phyloP scores from a whole-genome alignment of 305 asterid species.

The Fraxinus greggii region DNA sequence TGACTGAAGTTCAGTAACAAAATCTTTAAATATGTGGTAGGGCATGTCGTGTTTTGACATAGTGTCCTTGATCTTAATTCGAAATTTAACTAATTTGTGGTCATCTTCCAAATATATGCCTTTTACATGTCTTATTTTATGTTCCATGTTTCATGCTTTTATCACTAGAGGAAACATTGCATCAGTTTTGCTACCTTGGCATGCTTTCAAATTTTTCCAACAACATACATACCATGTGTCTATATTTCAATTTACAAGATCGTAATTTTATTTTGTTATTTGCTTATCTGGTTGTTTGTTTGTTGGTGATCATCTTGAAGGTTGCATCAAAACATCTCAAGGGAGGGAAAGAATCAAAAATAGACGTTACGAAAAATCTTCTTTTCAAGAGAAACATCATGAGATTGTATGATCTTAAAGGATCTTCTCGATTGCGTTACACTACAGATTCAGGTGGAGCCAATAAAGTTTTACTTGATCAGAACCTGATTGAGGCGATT shows the following conservation, averaged over 20 bases:
- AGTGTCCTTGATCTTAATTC: background rate
- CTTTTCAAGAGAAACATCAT: constrained; percentile 65
- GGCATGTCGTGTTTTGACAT: background rate
- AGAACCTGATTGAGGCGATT: constrained; percentile 79
- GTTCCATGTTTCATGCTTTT: background rate
- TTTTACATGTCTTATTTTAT: background rate
- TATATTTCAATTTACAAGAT: background rate
- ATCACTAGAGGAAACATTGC: background rate
- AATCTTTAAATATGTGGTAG: background rate
- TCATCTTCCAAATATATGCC: background rate
- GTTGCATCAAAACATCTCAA: constrained; percentile 66
- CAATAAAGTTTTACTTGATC: constrained; percentile 88
- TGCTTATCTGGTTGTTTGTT: constrained; percentile 16
- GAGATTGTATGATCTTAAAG: constrained; percentile 80
- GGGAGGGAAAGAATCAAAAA: constrained; percentile 76
- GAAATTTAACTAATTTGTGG: background rate
- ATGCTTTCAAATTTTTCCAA: background rate
- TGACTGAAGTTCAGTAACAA: background rate
- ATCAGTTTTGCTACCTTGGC: background rate
- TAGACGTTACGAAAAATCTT: constrained; percentile 93
- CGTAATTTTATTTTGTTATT: background rate
- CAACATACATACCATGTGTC: background rate
- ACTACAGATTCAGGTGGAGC: constrained; percentile 84
- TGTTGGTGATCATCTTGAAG: constrained; percentile 36
- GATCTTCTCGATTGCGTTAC: constrained; percentile 78